Base-by-base conservation (phyloP, 2,329 filamentous ascomycete genomes). In the Periconia digitata region DNA sequence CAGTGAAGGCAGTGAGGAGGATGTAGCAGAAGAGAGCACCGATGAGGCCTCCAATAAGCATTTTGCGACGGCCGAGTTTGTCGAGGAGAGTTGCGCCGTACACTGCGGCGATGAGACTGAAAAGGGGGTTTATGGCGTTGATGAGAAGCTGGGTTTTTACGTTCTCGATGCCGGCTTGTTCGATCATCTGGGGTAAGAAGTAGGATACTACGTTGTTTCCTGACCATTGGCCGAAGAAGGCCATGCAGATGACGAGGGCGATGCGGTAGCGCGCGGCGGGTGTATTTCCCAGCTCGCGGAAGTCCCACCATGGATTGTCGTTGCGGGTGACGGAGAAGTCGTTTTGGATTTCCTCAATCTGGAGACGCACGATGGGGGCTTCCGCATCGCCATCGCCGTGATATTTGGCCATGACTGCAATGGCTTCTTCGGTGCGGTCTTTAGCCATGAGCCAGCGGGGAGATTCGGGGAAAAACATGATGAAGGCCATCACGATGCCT, bases 401-500 rank as follows among this genome's bases (percentile, higher is more conserved):
- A 55, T 84, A 82, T 51, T 79, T 79, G 7, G 79, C 76, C 46
- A 87, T 73, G n/a, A 84, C 75, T 1, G 74, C 70, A 36, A 79
- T 72, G 1, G 81, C 83, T 58, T 85, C 78, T 21, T 84, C 81
- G 8, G 75, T 69, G 15, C 79, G 76, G 40, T 81, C 79, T 29
- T 81, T 75, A 41, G 75, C 73, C 22, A 83, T 76, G 8, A 84
- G 71, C 81, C 81, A 85, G 46, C 82, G 70, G 1, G 83, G 83
- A 0, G 80, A 82, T 55, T 85, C 82, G 0, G 83, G 82, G 3
- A 85, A 72, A 51, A 83, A 76, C 56, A 76, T 77, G n/a, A 79
- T 71, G 4, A 76, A 59, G 34, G 66, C 46, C 59, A 79, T 74
- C 27, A 81, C 75, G 3, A 82, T 55, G 10, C 50, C 47, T 1